Evolutionary conservation across 2,329 filamentous ascomycete genomes (phyloP), one percentile per base, ranked within the genome.

Genomic region (Aspergillus candidus): DNA sequence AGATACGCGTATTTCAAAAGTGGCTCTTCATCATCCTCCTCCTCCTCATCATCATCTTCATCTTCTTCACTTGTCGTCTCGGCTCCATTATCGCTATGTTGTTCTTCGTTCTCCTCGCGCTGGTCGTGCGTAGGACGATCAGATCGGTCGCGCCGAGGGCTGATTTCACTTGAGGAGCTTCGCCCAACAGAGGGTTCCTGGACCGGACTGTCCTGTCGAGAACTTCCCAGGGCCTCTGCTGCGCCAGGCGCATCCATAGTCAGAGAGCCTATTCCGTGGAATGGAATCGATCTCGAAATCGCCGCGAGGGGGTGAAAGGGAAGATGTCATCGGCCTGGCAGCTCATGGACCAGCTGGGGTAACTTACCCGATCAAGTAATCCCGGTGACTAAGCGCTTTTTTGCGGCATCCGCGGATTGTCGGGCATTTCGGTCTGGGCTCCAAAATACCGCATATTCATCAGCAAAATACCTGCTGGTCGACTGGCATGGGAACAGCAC

Each of bases 21-120:
- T 22, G 93, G 94, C 68, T 97, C 91, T 13, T 97, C 91, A 5
- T 96, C 90, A 3, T 93, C 89, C 0, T 90, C 88, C 0, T 94
- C 88, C 0, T 85, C 83, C 0, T 88, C 84, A 0, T 83, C 82
- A 0, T 82, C 79, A 0, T 83, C 82, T 0, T 82, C 79, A 0
- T 82, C 79, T 0, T 80, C 78, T 0, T 80, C 52, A 27, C 51
- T 55, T 35, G 56, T 58, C 14, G 53, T 46, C 7, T 46, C 53
- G 30, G 58, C 50, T 14, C 55, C 58, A 27, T 59, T 34, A 35
- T 55, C 46, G 35, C 47, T 44, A 18, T 52, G 47, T 27, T 49
- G 41, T 15, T 48, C 47, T 12, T 53, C 46, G 38, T 55, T 45
- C 13, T 53, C 47, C 39, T 55, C 53, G 18, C 47, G 41, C 17